These are phyloP conservation scores for Moesziomyces sp. DNA, from an alignment of 1,284 basidiomycete species.

Conservation along the genomic window DNA sequence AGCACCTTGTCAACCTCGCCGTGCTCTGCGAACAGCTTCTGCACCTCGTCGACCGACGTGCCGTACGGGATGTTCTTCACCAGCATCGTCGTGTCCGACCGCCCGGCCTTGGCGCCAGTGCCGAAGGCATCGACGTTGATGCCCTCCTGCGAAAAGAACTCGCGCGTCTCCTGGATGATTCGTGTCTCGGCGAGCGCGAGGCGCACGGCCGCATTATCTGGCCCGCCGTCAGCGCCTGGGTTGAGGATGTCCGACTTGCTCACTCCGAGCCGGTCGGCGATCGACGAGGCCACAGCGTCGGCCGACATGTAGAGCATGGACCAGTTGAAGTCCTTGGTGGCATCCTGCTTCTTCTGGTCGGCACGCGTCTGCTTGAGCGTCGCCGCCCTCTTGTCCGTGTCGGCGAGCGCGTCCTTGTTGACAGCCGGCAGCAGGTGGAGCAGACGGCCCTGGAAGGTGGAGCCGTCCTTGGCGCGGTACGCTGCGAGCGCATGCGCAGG, in stretches of 20 bases:
- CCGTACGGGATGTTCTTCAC: constrained; percentile 98
- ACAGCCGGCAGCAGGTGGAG: constrained; percentile 88
- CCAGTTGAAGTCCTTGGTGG: constrained; percentile 93
- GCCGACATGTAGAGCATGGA: constrained; percentile 96
- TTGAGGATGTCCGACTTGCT: constrained; percentile 88
- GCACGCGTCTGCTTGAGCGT: constrained; percentile 73
- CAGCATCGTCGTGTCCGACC: constrained; percentile 79
- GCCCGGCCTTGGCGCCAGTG: constrained; percentile 14
- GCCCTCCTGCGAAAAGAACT: constrained; percentile 75
- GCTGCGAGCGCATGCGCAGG: constrained; percentile 79
- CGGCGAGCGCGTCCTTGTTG: constrained; percentile 70
- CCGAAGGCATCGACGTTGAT: constrained; percentile 70
- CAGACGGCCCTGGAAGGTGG: constrained; percentile 89
- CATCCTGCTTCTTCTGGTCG: constrained; percentile 77
- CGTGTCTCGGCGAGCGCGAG: constrained; percentile 95
- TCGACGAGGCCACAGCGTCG: constrained; percentile 85
- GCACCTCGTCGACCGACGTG: constrained; percentile 79
- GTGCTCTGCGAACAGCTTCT: constrained; percentile 81
- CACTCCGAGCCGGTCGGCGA: constrained; percentile 83
- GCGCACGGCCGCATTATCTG: constrained; percentile 77
- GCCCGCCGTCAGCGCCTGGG: constrained; percentile 40
- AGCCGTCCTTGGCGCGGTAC: constrained; percentile 81
- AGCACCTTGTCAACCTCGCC: constrained; percentile 82
- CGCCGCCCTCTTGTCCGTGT: constrained; percentile 25
- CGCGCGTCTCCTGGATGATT: constrained; percentile 92